phyloP scores from a whole-genome alignment of 768 basidiomycete species.

The Xanthoconium stramineum region DNA sequence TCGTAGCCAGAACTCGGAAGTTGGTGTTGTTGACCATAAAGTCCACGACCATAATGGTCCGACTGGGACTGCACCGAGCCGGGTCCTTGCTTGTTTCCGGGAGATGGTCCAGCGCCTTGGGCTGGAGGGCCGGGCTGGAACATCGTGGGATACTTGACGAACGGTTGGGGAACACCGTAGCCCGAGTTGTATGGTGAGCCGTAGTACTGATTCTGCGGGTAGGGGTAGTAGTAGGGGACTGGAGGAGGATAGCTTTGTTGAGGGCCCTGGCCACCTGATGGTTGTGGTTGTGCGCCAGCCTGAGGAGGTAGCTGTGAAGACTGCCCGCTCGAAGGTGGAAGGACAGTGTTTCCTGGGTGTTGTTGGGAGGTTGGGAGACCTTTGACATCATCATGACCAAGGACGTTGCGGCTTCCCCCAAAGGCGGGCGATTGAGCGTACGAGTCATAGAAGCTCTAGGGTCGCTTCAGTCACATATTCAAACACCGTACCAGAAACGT shows the following conservation, averaged over 20 bases:
- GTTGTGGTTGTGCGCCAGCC: conserved; percentile 51
- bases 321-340: conserved; percentile 54
- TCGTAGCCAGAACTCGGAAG: conserved; percentile 49
- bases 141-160: conserved; percentile 75
- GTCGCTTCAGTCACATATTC: conserved; percentile 15
- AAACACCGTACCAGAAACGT: conserved; percentile 23
- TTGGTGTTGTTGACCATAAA: conserved; percentile 59
- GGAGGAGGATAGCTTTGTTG: conserved; percentile 68
- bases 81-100: conserved; percentile 63
- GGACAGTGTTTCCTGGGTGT: conserved; percentile 46
- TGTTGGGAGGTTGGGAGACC: conserved; percentile 60
- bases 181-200: conserved; percentile 64
- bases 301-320: conserved; percentile 51
- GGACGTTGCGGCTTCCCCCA: conserved; percentile 52
- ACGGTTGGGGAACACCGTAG: conserved; percentile 59
- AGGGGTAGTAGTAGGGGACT: conserved; percentile 58
- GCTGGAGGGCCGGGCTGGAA: conserved; percentile 72
- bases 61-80: conserved; percentile 48
- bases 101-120: conserved; percentile 61
- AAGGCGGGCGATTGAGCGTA: conserved; percentile 66
- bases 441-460: conserved; percentile 73
- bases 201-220: conserved; percentile 76
- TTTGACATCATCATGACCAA: conserved; percentile 77
- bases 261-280: conserved; percentile 57
- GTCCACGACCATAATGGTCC: conserved; percentile 59